Conservation (phyloP, 805 yeast species). For the Hanseniaspora hatyaiensis region DNA sequence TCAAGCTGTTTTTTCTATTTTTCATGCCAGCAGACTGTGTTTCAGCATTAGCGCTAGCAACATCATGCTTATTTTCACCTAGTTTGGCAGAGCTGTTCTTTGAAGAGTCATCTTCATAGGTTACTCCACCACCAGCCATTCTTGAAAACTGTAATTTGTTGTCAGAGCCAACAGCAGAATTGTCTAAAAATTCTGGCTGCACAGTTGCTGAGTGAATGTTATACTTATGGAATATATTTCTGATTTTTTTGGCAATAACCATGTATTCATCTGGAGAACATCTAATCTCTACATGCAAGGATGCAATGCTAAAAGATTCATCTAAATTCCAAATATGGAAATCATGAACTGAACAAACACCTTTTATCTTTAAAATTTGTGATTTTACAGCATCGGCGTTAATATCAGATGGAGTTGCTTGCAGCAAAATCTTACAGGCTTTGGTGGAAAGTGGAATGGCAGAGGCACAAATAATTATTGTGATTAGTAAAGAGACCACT, state of each 20-base stretch:
- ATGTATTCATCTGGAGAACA: conserved; percentile 55
- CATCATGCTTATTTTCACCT: too few species aligned
- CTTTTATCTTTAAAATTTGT: conserved; percentile 54
- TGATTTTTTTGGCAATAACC: conserved; percentile 59
- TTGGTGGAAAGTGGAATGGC: conserved; percentile 83
- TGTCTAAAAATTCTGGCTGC: conserved; percentile 73
- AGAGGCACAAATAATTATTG: conserved; percentile 76
- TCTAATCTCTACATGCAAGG: conserved; percentile 72
- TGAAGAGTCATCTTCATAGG: conserved; percentile 15
- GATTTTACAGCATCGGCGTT: conserved; percentile 62
- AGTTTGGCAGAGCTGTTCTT: not conserved
- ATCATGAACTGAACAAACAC: conserved; percentile 81
- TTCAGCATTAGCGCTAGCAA: conserved; percentile 18
- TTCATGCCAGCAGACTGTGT: not conserved
- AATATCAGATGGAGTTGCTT: conserved; percentile 81
- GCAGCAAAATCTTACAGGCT: conserved; percentile 76
- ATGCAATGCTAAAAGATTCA: conserved; percentile 75
- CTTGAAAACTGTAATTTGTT: conserved; percentile 29
- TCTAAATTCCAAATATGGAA: conserved; percentile 94
- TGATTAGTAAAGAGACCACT: conserved; percentile 67
- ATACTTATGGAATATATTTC: conserved; percentile 65
- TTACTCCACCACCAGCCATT: conserved; percentile 27
- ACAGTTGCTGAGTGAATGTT: conserved; percentile 91
- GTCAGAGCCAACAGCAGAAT: conserved; percentile 25
- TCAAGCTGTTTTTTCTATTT: conserved; percentile 15